A percentile compares a stretch with the other conserved stretches of the same genome.
phyloP scores from a whole-genome alignment of 2,329 filamentous ascomycete species.

The Apiospora arundinis region DNA sequence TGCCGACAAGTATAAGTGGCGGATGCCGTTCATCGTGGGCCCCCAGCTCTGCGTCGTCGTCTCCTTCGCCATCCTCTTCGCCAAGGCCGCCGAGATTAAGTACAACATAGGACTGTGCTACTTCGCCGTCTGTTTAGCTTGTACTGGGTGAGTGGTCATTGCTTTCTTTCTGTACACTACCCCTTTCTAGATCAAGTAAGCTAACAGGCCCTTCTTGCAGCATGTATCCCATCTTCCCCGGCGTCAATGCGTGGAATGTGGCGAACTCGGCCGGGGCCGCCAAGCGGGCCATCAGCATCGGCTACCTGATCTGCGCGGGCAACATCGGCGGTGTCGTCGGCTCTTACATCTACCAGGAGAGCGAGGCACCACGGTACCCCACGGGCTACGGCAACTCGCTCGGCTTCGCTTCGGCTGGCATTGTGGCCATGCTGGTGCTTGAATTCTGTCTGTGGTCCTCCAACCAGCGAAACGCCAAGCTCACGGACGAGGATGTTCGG shows the following conservation, averaged over 20 bases:
- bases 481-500: slow-evolving; percentile 36
- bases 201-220: too few relatives aligned
- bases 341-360: slow-evolving; percentile 41
- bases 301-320: slow-evolving; percentile 47
- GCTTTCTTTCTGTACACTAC: neutral
- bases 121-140: slow-evolving; percentile 51
- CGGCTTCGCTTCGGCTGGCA: slow-evolving; percentile 33
- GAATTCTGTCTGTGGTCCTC: slow-evolving; percentile 23
- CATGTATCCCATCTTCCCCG: slow-evolving; percentile 48
- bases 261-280: slow-evolving; percentile 45
- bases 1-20: slow-evolving; percentile 46
- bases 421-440: slow-evolving; percentile 25
- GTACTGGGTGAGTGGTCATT: slow-evolving; percentile 29
- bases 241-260: slow-evolving; percentile 49
- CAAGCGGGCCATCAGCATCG: slow-evolving; percentile 50
- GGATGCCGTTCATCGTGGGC: slow-evolving; percentile 46
- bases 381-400: slow-evolving; percentile 43
- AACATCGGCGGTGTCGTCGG: slow-evolving; percentile 46
- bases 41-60: slow-evolving; percentile 44
- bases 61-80: slow-evolving; percentile 44
- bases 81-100: slow-evolving; percentile 43
- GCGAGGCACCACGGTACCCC: slow-evolving; percentile 40
- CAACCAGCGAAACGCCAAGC: slow-evolving; percentile 35
- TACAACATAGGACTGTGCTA: slow-evolving; percentile 49
- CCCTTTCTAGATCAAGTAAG: too few relatives aligned